Percentiles rank a stretch among this genome's conserved stretches.
These are phyloP conservation scores for Piper longum DNA, from an alignment of 164 flowering plant species.

Conservation along the genomic window DNA sequence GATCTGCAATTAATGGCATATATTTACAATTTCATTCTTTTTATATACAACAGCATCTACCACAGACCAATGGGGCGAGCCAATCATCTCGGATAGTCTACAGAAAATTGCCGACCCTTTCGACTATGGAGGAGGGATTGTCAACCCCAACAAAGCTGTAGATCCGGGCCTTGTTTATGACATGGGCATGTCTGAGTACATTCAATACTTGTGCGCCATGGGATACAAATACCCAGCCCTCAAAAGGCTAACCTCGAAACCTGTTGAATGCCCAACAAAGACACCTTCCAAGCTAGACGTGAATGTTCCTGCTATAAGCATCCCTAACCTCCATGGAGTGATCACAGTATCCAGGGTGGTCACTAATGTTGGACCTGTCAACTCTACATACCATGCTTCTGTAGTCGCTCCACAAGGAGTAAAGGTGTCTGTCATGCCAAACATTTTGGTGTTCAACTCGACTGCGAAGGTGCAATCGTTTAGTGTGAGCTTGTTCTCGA, in stretches of 20 bases:
- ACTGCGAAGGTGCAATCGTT: too few relatives aligned
- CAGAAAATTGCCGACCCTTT: slow-evolving; percentile 43
- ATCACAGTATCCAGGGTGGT: too few relatives aligned
- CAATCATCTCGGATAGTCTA: slow-evolving; percentile 30
- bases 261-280: slow-evolving; percentile 12
- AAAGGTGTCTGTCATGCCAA: too few relatives aligned
- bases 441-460: too few relatives aligned
- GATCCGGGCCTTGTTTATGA: slow-evolving; percentile 33
- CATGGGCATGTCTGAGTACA: slow-evolving; percentile 16
- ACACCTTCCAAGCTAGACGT: slow-evolving; percentile 14
- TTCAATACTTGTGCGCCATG: slow-evolving; percentile 25
- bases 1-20: too few relatives aligned
- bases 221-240: slow-evolving; percentile 32
- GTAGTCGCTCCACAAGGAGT: too few relatives aligned
- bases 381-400: too few relatives aligned
- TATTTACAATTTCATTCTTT: too few relatives aligned
- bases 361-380: too few relatives aligned
- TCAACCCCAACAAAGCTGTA: slow-evolving; percentile 38
- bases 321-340: slow-evolving; percentile 21
- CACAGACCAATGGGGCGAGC: slow-evolving; percentile 22
- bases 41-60: slow-evolving; percentile 18
- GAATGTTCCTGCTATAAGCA: slow-evolving; percentile 42
- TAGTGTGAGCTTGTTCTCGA: too few relatives aligned
- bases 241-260: slow-evolving; percentile 13
- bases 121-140: slow-evolving; percentile 58